Conservation (phyloP, 1,284 basidiomycete species). For the Cryptococcus sp. region DNA sequence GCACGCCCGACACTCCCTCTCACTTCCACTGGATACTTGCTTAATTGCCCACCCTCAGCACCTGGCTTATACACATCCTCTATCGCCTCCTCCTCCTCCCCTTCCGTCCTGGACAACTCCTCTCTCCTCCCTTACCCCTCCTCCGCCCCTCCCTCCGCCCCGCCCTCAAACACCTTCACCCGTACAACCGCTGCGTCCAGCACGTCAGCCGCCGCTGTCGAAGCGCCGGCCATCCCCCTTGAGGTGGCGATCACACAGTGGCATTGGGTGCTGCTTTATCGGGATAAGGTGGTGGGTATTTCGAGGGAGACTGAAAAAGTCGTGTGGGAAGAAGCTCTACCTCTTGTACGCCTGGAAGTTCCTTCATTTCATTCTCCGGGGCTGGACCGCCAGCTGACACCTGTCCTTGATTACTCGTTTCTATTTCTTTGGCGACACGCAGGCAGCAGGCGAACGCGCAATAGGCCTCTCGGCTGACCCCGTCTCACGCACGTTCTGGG, state of each 20-base stretch:
- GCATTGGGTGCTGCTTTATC: constrained; percentile 84
- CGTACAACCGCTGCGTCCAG: constrained; percentile 12
- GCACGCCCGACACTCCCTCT: constrained; percentile 21
- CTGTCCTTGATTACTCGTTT: too few species aligned
- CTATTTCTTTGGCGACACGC: too few species aligned
- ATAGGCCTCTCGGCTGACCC: constrained; percentile 76
- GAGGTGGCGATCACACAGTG: constrained; percentile 86
- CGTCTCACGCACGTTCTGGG: constrained; percentile 87
- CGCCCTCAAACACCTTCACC: constrained; percentile 46
- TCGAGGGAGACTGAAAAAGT: constrained; percentile 76
- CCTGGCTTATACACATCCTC: constrained; percentile 81
- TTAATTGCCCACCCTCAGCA: constrained; percentile 54
- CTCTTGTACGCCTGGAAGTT: constrained; percentile 59
- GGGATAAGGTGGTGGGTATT: constrained; percentile 72
- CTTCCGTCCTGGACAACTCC: constrained; percentile 36
- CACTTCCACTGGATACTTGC: too few species aligned
- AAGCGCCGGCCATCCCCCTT: constrained; percentile 53
- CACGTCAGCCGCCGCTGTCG: constrained; percentile 25
- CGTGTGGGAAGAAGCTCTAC: constrained; percentile 77
- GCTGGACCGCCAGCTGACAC: too few species aligned
- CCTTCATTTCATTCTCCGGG: not conserved
- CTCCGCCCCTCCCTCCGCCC: constrained; percentile 62
- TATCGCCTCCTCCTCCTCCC: constrained; percentile 28
- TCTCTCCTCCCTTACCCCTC: constrained; percentile 57
- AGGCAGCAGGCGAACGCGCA: constrained; percentile 72